Evolutionary conservation across 805 yeast genomes (phyloP), one percentile per base, ranked within the genome.

Genomic region (Martiniozyma abietophila): DNA sequence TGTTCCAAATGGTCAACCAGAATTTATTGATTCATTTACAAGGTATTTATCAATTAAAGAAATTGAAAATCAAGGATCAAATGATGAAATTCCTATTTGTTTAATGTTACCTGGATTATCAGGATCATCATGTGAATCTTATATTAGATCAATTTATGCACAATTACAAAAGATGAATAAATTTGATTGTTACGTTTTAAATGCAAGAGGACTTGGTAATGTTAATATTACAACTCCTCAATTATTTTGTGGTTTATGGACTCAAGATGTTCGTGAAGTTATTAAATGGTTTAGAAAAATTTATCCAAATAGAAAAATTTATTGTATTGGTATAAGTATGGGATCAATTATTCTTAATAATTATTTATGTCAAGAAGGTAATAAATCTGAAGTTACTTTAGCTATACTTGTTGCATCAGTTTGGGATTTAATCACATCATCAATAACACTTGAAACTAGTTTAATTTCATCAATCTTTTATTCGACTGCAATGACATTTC

Each of bases 121-220:
- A 2, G 95, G 95, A 5, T 92, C 94, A 0, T 76, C 88, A n/a
- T 81, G 78, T 42, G 94, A 83, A 51, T 65, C 80, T 6, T 75
- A 83, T 49, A 74, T 83, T 27, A 65, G 92, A 17, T 67, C 81
- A 36, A 50, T 77, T 24, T 67, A 74, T 12, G 58, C 62, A 28
- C 50, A 56, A 16, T 53, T 67, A 4, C 41, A 46, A 4, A 48
- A 54, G 11, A 49, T 50, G 23, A 37, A 43, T 12, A 58, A 61
- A 2, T 79, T 80, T 63, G 88, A 79, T 42, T 65, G 72, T 6
- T 74, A 73, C 27, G 92, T 83, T 14, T 59, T 80, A 40, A 82
- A 81, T 50, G 61, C 77, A 4, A 62, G 95, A 32, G 94, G 94
- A 5, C 84, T 94, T 55, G 77, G 84, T 38, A 61, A 79, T 31